Percentiles rank a stretch among this genome's conserved stretches.
phyloP scores from a whole-genome alignment of 2,329 filamentous ascomycete species.

The Fusarium sp. region DNA sequence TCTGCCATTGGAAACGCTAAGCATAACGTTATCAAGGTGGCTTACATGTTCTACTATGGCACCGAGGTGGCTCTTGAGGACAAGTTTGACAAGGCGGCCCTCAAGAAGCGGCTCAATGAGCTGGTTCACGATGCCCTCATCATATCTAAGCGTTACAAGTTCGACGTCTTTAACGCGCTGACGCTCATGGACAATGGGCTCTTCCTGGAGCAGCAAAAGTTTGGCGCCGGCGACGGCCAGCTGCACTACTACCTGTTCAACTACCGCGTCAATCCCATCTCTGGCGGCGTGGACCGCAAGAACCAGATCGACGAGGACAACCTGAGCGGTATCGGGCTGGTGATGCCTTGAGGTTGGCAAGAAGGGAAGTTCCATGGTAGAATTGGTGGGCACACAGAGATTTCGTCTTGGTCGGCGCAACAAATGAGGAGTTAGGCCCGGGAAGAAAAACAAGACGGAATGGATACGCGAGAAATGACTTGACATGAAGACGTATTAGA shows the following conservation, averaged over 20 bases:
- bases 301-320: conserved; percentile 80
- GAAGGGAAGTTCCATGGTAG: neutral
- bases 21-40: conserved; percentile 82
- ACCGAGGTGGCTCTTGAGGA: conserved; percentile 77
- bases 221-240: conserved; percentile 92
- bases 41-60: conserved; percentile 98
- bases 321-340: conserved; percentile 88
- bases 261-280: conserved; percentile 86
- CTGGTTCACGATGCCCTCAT: conserved; percentile 88
- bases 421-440: conserved; percentile 4
- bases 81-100: conserved; percentile 62
- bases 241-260: conserved; percentile 99
- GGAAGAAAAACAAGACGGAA: conserved; percentile 9
- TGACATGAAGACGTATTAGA: conserved; percentile 12
- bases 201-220: conserved; percentile 94
- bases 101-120: conserved; percentile 82
- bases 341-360: conserved; percentile 64
- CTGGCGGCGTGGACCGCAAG: conserved; percentile 81
- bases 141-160: conserved; percentile 81
- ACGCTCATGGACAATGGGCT: conserved; percentile 93
- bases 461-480: conserved; percentile 16
- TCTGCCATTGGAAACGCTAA: conserved; percentile 85
- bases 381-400: neutral
- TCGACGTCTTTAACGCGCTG: conserved; percentile 97
- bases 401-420: neutral